Evolutionary conservation across 345 rosid species (phyloP), one percentile per base, ranked within the genome.

Genomic region (Fremontodendron californicum): DNA sequence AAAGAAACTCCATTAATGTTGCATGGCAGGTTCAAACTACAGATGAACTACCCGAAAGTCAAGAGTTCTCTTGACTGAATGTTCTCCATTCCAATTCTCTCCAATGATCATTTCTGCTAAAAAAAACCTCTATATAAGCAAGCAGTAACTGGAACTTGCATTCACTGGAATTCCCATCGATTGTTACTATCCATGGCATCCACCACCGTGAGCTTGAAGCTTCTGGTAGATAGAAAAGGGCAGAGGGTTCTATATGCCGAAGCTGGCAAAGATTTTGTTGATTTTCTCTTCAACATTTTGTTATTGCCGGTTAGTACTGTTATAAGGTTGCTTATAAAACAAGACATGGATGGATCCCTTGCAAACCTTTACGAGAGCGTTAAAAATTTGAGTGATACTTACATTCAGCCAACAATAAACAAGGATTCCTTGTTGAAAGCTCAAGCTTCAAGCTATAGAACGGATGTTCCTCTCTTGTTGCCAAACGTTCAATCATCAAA

Each of bases 241-340:
- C 40, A 66, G 16, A 85, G 2, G 60, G 80, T 83, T 4, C 33
- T 74, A 0, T 81, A 60, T 43, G 84, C 85, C 0, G 84, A 87
- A 57, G 80, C 85, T 0, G 67, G 79, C 15, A 85, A 82, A 57
- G 81, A 75, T 5, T 77, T 82, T 18, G 60, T 21, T 55, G 60
- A 12, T 46, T 11, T 49, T 52, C 25, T 19, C 58, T 52, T 52
- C 7, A 18, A 45, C 60, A 27, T 82, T 8, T 66, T 67, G 4
- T 60, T 75, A 33, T 21, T 73, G 52, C 77, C 78, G 1, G 18
- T 81, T 0, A 75, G 72, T 0, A 60, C 75, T 1, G 80, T 81
- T 1, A 60, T 58, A 5, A 57, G 46, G 60, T 55, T 79, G 0
- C 18, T 82, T 15, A 23, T 5, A n/a, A 18, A 40, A 7, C 21